Conservation (phyloP, 2,329 filamentous ascomycete species). For the Aspergillus pseudonomiae region DNA sequence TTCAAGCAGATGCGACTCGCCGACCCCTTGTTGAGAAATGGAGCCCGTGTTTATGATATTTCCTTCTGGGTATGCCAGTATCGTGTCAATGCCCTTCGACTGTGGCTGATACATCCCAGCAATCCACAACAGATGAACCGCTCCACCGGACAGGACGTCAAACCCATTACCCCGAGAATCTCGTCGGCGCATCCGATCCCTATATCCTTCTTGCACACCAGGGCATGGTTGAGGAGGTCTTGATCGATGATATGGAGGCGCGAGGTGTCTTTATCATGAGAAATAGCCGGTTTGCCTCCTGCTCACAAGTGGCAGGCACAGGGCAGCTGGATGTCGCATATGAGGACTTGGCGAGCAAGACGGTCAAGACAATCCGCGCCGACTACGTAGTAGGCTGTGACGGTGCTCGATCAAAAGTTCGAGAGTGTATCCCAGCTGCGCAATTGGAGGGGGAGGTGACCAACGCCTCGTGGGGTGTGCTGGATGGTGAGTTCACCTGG, state of each 20-base stretch:
- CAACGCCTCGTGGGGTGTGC: not conserved
- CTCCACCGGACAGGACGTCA: not conserved
- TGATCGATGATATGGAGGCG: not conserved
- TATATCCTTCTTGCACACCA: not conserved
- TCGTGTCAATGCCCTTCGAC: accelerated
- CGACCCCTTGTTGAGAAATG: conserved; percentile 67
- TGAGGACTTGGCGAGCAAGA: not conserved
- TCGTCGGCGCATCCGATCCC: not conserved
- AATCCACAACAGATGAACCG: not conserved
- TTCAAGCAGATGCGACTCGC: conserved; percentile 73
- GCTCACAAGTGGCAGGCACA: not conserved
- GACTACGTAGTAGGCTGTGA: not conserved
- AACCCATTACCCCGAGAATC: not conserved
- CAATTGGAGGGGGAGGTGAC: not conserved
- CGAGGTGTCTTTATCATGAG: not conserved
- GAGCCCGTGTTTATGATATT: conserved; percentile 49
- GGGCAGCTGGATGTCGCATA: not conserved
- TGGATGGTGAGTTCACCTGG: not conserved
- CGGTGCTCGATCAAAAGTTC: not conserved
- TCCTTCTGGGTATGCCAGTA: not conserved
- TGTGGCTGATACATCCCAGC: not conserved
- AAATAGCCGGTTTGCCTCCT: not conserved
- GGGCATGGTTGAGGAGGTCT: not conserved
- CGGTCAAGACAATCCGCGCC: not conserved
- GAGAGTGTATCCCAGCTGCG: not conserved